These are phyloP conservation scores for Dittrichia graveolens DNA, from an alignment of 129 eudicot genomes.

Conservation along the genomic window DNA sequence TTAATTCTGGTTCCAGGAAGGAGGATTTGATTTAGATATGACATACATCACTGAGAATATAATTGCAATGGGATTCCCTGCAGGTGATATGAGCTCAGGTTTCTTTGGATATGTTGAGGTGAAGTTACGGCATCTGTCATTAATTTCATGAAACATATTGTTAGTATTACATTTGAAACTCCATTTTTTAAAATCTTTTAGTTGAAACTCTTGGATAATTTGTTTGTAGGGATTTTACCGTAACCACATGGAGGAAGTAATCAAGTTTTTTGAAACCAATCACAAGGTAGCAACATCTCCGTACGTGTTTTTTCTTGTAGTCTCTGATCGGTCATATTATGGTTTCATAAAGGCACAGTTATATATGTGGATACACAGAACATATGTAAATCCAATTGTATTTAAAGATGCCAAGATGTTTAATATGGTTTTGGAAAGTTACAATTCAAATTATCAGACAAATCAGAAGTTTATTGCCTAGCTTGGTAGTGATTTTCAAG, in stretches of 20 bases:
- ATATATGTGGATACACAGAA: background rate
- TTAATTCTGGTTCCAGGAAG: conserved; percentile 57
- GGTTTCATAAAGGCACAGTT: background rate
- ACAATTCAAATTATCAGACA: background rate
- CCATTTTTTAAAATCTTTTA: background rate
- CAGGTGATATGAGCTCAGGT: conserved; percentile 99
- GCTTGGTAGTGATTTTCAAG: too few relatives aligned
- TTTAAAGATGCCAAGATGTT: background rate
- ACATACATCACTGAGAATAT: conserved; percentile 96
- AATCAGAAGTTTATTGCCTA: too few relatives aligned
- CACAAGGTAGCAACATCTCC: conserved; percentile 66
- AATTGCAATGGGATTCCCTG: conserved; percentile 99
- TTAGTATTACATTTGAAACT: background rate
- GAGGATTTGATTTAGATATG: conserved; percentile 96
- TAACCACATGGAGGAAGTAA: conserved; percentile 99
- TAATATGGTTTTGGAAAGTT: background rate
- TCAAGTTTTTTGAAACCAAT: conserved; percentile 88
- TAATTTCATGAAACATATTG: conserved; percentile 3
- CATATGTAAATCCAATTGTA: background rate
- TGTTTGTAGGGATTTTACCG: conserved; percentile 88
- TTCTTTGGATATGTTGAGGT: conserved; percentile 91
- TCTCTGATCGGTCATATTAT: conserved; percentile 10
- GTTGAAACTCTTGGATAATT: conserved; percentile 12
- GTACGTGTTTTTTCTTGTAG: conserved; percentile 8
- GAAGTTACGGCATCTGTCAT: conserved; percentile 15